These are phyloP conservation scores for Colletotrichum euphorbiae DNA, from an alignment of 2,329 filamentous ascomycete genomes.

Conservation along the genomic window DNA sequence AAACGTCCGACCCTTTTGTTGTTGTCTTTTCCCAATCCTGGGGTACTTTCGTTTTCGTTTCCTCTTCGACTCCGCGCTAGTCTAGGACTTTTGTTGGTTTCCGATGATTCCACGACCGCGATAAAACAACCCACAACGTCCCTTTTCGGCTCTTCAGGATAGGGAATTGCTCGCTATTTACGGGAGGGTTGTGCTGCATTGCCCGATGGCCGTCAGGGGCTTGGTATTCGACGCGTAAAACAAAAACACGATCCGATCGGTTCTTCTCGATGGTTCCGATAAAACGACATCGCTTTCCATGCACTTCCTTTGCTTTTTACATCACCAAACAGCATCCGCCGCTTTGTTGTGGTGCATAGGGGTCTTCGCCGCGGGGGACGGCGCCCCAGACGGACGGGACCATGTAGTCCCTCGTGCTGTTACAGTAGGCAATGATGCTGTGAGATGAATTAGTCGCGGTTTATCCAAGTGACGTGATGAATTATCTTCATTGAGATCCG, in stretches of 20 bases:
- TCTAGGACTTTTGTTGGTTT: slow-evolving; percentile 36
- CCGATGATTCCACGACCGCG: slow-evolving; percentile 27
- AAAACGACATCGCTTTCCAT: slow-evolving; percentile 23
- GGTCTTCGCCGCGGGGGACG: slow-evolving; percentile 94
- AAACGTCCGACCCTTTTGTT: slow-evolving; percentile 4
- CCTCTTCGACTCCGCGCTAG: slow-evolving; percentile 34
- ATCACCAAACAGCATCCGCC: slow-evolving; percentile 96
- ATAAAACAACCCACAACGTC: slow-evolving; percentile 14
- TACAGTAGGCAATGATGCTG: slow-evolving; percentile 98
- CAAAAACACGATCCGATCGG: slow-evolving; percentile 33
- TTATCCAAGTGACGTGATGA: neutral
- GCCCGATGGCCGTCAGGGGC: slow-evolving; percentile 30
- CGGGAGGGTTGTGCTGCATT: slow-evolving; percentile 22
- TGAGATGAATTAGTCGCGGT: slow-evolving; percentile 14
- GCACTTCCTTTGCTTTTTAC: slow-evolving; percentile 63
- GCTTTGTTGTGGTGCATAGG: slow-evolving; percentile 95
- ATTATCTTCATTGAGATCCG: neutral
- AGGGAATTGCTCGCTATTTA: slow-evolving; percentile 28
- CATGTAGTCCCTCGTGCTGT: slow-evolving; percentile 99
- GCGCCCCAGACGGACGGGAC: slow-evolving; percentile 96
- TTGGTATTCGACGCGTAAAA: slow-evolving; percentile 39
- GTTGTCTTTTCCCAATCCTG: slow-evolving; percentile 16
- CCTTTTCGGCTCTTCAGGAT: slow-evolving; percentile 15
- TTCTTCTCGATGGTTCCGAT: slow-evolving; percentile 15
- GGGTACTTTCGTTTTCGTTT: slow-evolving; percentile 24